A percentile compares a stretch with the other conserved stretches of the same genome.
Conservation (phyloP, 192 early-diverging fungal genomes). For the Chytriomyces sp. region DNA sequence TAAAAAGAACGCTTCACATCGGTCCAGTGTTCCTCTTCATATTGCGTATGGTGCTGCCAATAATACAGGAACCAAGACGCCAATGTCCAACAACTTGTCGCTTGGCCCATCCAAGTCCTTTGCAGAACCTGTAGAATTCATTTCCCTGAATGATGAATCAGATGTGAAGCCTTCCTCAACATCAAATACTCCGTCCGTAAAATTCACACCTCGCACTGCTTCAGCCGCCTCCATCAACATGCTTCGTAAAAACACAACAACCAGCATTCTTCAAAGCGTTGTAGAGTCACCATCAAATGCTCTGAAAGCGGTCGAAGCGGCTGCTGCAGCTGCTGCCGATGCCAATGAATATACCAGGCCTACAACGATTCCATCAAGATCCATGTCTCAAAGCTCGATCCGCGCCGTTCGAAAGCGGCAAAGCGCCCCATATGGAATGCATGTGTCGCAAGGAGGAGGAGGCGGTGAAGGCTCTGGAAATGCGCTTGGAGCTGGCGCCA, state of each 20-base stretch:
- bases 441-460: neutral
- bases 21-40: neutral
- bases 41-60: neutral
- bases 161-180: neutral
- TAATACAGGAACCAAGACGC: neutral
- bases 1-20: neutral
- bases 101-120: neutral
- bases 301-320: slow-evolving; percentile 4
- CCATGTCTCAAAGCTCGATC: neutral
- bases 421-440: neutral
- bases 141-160: slow-evolving; percentile 9
- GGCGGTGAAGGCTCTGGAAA: neutral
- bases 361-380: neutral
- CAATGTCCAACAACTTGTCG: neutral
- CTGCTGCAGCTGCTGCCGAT: neutral
- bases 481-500: neutral
- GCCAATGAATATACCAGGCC: neutral
- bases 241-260: slow-evolving; percentile 4
- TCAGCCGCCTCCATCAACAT: slow-evolving; percentile 9
- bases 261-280: neutral
- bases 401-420: neutral
- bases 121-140: neutral
- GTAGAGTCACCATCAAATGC: neutral
- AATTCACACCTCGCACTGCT: slow-evolving; percentile 9
- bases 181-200: neutral